Evolutionary conservation across 2,329 filamentous ascomycete genomes (phyloP).

Genomic region (Clonostachys solani): DNA sequence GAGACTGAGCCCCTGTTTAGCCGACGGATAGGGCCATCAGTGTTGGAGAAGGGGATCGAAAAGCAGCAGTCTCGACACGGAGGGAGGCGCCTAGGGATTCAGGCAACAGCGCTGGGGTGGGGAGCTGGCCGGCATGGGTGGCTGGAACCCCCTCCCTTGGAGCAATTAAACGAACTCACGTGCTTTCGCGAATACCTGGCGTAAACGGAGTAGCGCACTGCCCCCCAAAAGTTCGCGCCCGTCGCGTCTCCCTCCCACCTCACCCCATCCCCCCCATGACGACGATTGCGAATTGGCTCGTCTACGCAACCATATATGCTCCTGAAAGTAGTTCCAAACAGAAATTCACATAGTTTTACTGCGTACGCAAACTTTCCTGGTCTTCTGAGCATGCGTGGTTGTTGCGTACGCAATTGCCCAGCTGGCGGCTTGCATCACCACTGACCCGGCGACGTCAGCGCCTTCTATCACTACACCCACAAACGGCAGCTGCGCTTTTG

Average conservation of each 20-base stretch:
- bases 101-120: neutral
- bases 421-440: no score
- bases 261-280: conserved; percentile 30
- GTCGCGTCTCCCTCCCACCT: conserved; percentile 38
- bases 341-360: conserved; percentile 3
- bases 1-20: conserved; percentile 2
- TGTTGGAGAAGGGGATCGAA: no score
- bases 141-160: neutral
- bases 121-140: neutral
- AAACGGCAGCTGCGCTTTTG: no score
- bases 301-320: conserved; percentile 19
- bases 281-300: conserved; percentile 2
- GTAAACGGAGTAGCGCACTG: conserved; percentile 7
- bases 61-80: neutral
- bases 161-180: conserved; percentile 24
- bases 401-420: neutral
- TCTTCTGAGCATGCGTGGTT: conserved; percentile 7
- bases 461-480: no score
- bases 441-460: no score
- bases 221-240: conserved; percentile 31
- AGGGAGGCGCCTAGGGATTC: neutral
- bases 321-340: neutral
- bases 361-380: conserved; percentile 12
- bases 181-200: conserved; percentile 38
- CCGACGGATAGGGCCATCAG: neutral